Evolutionary conservation across 441 rosid genomes (phyloP).

Genomic region (Adansonia rubrostipa): DNA sequence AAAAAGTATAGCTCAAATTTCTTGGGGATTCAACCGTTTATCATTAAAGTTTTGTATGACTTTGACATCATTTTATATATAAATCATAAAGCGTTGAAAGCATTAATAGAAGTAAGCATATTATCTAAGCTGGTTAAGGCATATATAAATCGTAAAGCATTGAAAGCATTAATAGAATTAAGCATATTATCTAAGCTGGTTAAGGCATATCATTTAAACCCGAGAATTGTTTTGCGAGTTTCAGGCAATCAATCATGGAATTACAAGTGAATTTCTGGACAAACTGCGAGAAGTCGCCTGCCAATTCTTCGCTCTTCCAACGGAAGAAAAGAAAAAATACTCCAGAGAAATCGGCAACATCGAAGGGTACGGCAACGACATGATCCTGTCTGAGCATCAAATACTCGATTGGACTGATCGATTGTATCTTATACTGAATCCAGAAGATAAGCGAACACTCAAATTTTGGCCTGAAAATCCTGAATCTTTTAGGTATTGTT

Average conservation of each 20-base stretch:
- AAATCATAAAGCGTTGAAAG: not conserved
- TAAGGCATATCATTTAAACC: not conserved
- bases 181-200: too few species aligned
- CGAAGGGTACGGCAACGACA: conserved; percentile 81
- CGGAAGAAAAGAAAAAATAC: conserved; percentile 57
- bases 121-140: too few species aligned
- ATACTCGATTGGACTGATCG: conserved; percentile 75
- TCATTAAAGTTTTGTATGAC: not conserved
- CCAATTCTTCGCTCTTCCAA: conserved; percentile 58
- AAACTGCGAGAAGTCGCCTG: conserved; percentile 48
- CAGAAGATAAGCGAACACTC: conserved; percentile 48
- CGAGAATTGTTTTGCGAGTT: conserved; percentile 12
- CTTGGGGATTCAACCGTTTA: not conserved
- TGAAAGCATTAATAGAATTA: too few species aligned
- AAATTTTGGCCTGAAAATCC: conserved; percentile 64
- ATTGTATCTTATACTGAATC: conserved; percentile 51
- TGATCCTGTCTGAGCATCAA: conserved; percentile 54
- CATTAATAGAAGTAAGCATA: too few species aligned
- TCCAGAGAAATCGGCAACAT: conserved; percentile 49
- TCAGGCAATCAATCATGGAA: conserved; percentile 72
- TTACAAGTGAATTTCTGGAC: conserved; percentile 49
- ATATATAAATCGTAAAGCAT: not conserved
- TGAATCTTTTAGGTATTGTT: conserved; percentile 48
- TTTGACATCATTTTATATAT: not conserved
- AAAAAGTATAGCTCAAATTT: not conserved